A percentile compares a stretch with the other conserved stretches of the same genome.
Evolutionary conservation across 2,329 filamentous ascomycete genomes (phyloP).

Genomic region (Penicillium sp.): DNA sequence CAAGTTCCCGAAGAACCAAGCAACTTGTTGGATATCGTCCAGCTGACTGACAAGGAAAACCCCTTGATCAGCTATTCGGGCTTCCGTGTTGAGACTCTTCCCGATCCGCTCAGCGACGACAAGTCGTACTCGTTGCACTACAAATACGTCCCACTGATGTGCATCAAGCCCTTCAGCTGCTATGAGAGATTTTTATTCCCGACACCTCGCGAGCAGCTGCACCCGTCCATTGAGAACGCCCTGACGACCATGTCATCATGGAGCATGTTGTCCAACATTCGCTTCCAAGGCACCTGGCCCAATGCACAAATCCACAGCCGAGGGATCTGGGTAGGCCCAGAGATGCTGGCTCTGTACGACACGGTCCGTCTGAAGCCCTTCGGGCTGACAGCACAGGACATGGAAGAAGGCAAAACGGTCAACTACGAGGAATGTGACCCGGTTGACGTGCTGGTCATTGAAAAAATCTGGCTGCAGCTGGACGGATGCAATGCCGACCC

Average conservation of each 20-base stretch:
- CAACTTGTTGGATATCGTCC: slow-evolving; percentile 48
- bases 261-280: slow-evolving; percentile 52
- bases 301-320: slow-evolving; percentile 52
- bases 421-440: slow-evolving; percentile 25
- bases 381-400: slow-evolving; percentile 10
- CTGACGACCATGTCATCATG: slow-evolving; percentile 54
- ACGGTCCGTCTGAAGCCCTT: slow-evolving; percentile 50
- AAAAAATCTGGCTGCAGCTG: slow-evolving; percentile 52
- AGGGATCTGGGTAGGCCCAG: slow-evolving; percentile 57
- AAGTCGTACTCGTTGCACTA: slow-evolving; percentile 55
- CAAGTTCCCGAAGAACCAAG: slow-evolving; percentile 50
- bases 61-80: slow-evolving; percentile 50
- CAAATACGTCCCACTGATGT: slow-evolving; percentile 54
- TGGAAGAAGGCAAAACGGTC: slow-evolving; percentile 9
- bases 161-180: slow-evolving; percentile 55
- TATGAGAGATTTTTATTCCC: slow-evolving; percentile 52
- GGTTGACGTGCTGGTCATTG: slow-evolving; percentile 55
- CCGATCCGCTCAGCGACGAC: slow-evolving; percentile 50
- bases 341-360: slow-evolving; percentile 56
- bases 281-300: slow-evolving; percentile 56
- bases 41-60: slow-evolving; percentile 38
- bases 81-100: slow-evolving; percentile 57
- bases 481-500: slow-evolving; percentile 49
- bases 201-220: slow-evolving; percentile 43
- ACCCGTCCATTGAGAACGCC: slow-evolving; percentile 55